Percentiles rank a stretch among this genome's conserved stretches.
phyloP scores from a whole-genome alignment of 441 rosid species.

The Gossypium schwendimanii region DNA sequence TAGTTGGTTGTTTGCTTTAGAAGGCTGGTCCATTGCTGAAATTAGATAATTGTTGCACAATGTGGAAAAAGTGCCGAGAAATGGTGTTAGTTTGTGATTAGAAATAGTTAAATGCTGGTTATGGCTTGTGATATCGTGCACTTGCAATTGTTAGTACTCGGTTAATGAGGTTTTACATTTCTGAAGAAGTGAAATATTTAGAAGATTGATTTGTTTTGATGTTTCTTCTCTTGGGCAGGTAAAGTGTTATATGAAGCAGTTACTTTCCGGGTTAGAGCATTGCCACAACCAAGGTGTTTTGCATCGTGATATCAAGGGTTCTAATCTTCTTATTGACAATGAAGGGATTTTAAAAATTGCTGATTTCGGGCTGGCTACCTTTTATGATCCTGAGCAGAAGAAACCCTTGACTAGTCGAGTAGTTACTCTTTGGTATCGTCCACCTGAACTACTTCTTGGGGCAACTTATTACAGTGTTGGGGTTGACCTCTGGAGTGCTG shows the following conservation, averaged over 20 bases:
- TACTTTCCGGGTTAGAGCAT: constrained; percentile 79
- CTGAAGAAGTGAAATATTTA: constrained; percentile 4
- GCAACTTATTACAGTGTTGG: constrained; percentile 62
- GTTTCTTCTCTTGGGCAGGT: constrained; percentile 33
- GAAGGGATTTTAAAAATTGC: constrained; percentile 77
- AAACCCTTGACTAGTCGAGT: constrained; percentile 83
- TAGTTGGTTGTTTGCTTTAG: neutral
- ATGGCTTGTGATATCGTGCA: neutral
- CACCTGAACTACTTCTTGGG: constrained; percentile 92
- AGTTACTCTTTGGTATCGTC: constrained; percentile 91
- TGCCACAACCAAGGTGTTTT: constrained; percentile 75
- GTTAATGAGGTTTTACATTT: neutral
- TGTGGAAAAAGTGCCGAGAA: neutral
- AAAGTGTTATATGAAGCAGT: constrained; percentile 79
- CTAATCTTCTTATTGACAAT: constrained; percentile 71
- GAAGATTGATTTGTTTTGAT: neutral
- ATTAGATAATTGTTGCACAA: neutral
- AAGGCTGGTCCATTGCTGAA: neutral
- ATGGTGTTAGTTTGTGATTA: neutral
- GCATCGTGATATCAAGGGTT: constrained; percentile 93
- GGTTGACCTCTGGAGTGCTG: constrained; percentile 96
- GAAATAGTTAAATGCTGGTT: neutral
- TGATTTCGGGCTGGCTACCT: constrained; percentile 85
- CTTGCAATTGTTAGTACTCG: neutral
- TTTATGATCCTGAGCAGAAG: constrained; percentile 53